These are phyloP conservation scores for Mycena floridula DNA, from an alignment of 768 basidiomycete genomes.

Conservation along the genomic window DNA sequence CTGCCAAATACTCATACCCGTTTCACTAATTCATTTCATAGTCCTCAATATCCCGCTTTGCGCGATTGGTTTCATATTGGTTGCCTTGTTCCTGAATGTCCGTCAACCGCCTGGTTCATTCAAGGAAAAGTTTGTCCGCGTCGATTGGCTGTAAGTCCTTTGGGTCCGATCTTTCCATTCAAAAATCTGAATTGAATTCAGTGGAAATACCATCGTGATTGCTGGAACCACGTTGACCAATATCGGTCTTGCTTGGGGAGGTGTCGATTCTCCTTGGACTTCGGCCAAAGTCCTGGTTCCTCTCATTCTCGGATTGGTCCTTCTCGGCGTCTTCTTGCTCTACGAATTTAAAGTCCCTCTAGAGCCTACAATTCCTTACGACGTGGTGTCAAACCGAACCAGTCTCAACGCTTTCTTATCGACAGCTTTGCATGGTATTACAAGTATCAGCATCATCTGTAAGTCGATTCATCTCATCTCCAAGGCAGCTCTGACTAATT, in stretches of 20 bases:
- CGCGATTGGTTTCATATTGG: background rate
- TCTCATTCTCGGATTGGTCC: constrained; percentile 30
- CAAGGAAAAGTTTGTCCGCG: too few relatives aligned
- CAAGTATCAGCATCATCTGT: too few relatives aligned
- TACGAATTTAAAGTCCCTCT: constrained; percentile 28
- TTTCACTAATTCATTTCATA: too few relatives aligned
- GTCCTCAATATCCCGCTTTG: constrained; percentile 3
- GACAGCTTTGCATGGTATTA: too few relatives aligned
- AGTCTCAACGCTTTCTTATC: too few relatives aligned
- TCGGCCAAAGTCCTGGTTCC: constrained; percentile 23
- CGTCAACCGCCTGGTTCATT: constrained; percentile 16
- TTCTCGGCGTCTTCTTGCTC: constrained; percentile 26
- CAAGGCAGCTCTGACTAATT: constrained; percentile 36
- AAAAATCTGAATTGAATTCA: constrained; percentile 3
- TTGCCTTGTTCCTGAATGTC: constrained; percentile 9
- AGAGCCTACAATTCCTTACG: too few relatives aligned
- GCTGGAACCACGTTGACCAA: too few relatives aligned
- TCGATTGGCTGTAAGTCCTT: constrained; percentile 28
- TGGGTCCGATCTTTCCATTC: background rate
- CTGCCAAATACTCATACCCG: too few relatives aligned
- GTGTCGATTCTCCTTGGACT: too few relatives aligned
- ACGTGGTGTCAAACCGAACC: too few relatives aligned
- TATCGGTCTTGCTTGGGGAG: too few relatives aligned
- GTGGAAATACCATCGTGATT: constrained; percentile 28
- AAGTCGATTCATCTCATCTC: too few relatives aligned